phyloP scores from a whole-genome alignment of 345 rosid genomes.

The Boechera retrofracta region DNA sequence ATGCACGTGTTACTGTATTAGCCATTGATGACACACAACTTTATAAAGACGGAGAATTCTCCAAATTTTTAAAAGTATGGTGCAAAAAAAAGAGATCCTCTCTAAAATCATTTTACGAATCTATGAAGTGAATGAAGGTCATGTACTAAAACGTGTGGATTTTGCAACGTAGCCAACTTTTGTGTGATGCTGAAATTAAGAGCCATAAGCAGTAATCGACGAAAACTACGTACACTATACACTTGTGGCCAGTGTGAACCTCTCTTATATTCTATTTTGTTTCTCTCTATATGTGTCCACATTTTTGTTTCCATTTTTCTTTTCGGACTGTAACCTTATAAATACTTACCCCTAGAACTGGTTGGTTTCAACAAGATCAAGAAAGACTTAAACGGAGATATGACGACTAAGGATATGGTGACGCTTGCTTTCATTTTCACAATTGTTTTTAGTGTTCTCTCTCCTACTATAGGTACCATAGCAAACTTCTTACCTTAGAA shows the following conservation, averaged over 20 bases:
- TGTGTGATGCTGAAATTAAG: no score
- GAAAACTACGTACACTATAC: no score
- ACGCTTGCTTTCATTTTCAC: conserved; percentile 8
- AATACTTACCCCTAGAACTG: background rate
- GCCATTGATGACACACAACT: background rate
- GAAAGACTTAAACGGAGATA: background rate
- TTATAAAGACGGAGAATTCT: background rate
- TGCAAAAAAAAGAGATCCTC: background rate
- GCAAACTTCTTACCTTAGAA: background rate
- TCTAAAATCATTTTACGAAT: background rate
- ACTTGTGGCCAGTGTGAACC: no score
- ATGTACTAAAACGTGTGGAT: no score
- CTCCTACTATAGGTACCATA: background rate
- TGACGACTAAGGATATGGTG: conserved; percentile 23
- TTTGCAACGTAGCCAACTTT: no score
- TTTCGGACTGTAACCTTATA: no score
- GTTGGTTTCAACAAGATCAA: background rate
- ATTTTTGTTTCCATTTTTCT: no score
- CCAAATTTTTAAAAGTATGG: background rate
- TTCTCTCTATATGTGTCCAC: no score
- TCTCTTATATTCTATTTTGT: no score
- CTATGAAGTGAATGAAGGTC: background rate
- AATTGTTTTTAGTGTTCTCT: background rate
- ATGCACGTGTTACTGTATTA: background rate
- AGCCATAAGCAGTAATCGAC: no score